Evolutionary conservation across 202 grass and related monocot genomes (phyloP).

Genomic region (Cymbopogon flexuosus): DNA sequence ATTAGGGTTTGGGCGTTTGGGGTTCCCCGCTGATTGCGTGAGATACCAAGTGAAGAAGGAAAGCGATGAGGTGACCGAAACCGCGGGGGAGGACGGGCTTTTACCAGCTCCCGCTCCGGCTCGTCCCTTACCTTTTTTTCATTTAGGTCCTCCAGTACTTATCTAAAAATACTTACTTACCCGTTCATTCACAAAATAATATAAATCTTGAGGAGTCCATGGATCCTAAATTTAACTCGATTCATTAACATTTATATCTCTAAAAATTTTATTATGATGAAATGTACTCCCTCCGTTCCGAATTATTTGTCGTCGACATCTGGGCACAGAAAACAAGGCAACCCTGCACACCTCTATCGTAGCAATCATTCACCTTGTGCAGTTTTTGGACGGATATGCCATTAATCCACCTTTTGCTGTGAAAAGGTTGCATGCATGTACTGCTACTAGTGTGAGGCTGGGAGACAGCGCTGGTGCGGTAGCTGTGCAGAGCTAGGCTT

Average conservation of each 20-base stretch:
- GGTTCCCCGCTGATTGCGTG: slow-evolving; percentile 16
- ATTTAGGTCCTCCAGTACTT: not conserved
- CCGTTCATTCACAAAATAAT: not conserved
- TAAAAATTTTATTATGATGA: not conserved
- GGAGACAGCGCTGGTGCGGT: no score
- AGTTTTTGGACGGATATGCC: no score
- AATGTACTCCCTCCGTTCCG: not conserved
- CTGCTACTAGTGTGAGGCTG: no score
- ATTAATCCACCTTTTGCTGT: no score
- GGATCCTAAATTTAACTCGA: not conserved
- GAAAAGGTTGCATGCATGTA: no score
- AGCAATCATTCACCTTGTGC: no score
- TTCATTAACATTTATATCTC: not conserved
- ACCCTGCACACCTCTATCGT: no score
- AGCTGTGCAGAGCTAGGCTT: no score
- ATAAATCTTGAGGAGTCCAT: not conserved
- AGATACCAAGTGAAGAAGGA: slow-evolving; percentile 8
- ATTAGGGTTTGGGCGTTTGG: slow-evolving; percentile 35
- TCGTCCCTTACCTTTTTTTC: not conserved
- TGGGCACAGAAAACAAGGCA: no score
- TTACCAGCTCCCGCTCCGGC: not conserved
- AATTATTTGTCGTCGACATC: no score
- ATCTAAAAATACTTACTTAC: not conserved
- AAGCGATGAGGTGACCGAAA: not conserved
- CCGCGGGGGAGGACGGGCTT: not conserved